Base-by-base conservation (phyloP, 2,329 filamentous ascomycete species). In the Pseudogymnoascus sp. region DNA sequence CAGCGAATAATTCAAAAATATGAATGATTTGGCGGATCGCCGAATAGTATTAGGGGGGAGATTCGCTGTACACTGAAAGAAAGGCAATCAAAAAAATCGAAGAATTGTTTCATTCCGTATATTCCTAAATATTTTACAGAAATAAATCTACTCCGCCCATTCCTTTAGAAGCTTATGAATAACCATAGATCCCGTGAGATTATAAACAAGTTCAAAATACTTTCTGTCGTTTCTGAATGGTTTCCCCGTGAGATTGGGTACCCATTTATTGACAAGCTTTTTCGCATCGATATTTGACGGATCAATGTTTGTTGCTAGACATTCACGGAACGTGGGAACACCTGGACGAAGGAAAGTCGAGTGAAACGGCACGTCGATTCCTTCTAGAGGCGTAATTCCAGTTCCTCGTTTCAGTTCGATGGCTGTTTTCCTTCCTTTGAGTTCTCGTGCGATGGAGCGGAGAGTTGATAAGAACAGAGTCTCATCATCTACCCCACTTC, bases 321-420 rank as follows among this genome's bases (percentile, higher is more conserved):
- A 63, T 3, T 63, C 37, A 9, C 70, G 61, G 63, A 65, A 73
- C 0, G 64, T 47, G 0, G 57, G 61, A 25, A 72, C 59, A 7
- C 64, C 63, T 6, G 65, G 58, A 2, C 61, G 63, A 16, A 73
- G 61, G 60, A 63, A 69, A n/a, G 62, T 64, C 3, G 66, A 69
- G 63, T 73, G 71, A 60, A 73, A 73, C 2, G 71, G 71, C 2
- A 73, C 68, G 57, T 72, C 70, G 30, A 73, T 71, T 9, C 69
- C 68, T n/a, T 60, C 60, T n/a, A 73, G 66, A 4, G 71, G 71
- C 11, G 70, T 68, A 0, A 68, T 71, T 2, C 70, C 70, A 9
- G 34, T 62, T 4, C 69, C 69, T 3, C 70, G 67, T 8, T 32
- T 7, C 9, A 32, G 30, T 32, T 32, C 30, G 9, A 32, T 32